Conservation (phyloP, 2,329 filamentous ascomycete genomes). For the Aureobasidium sp. region DNA sequence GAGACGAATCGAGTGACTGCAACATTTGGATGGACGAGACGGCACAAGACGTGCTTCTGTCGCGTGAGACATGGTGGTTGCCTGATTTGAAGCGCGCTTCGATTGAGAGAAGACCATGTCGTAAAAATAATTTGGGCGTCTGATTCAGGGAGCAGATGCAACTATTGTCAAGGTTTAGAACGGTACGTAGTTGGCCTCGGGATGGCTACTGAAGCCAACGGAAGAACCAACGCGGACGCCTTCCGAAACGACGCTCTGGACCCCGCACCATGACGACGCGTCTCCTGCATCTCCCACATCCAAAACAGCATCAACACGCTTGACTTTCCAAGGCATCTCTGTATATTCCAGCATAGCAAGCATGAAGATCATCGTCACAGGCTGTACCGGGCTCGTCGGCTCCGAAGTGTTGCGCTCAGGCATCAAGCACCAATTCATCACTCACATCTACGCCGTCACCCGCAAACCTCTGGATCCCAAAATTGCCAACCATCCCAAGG, state of each 20-base stretch:
- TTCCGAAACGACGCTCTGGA: not conserved
- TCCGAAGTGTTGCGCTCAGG: slow-evolving; percentile 47
- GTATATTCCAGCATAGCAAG: not conserved
- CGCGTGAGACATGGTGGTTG: no score
- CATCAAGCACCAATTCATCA: slow-evolving; percentile 45
- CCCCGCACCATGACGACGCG: not conserved
- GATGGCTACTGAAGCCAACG: no score
- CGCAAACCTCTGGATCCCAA: slow-evolving; percentile 25
- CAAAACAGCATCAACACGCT: not conserved
- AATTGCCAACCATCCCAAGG: slow-evolving; percentile 26
- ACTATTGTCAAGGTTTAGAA: no score
- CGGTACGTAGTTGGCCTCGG: no score
- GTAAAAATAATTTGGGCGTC: no score
- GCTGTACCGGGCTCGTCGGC: slow-evolving; percentile 54
- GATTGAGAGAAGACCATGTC: no score
- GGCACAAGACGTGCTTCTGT: no score
- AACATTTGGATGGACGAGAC: no score
- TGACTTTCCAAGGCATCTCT: not conserved
- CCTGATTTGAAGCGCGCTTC: no score
- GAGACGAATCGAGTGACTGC: no score
- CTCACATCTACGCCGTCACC: slow-evolving; percentile 31
- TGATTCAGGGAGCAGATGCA: no score
- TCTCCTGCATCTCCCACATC: not conserved
- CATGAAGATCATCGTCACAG: slow-evolving; percentile 56
- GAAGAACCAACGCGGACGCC: no score